Percentiles rank a stretch among this genome's conserved stretches.
These are phyloP conservation scores for Populus alba DNA, from an alignment of 345 rosid species.

Conservation along the genomic window DNA sequence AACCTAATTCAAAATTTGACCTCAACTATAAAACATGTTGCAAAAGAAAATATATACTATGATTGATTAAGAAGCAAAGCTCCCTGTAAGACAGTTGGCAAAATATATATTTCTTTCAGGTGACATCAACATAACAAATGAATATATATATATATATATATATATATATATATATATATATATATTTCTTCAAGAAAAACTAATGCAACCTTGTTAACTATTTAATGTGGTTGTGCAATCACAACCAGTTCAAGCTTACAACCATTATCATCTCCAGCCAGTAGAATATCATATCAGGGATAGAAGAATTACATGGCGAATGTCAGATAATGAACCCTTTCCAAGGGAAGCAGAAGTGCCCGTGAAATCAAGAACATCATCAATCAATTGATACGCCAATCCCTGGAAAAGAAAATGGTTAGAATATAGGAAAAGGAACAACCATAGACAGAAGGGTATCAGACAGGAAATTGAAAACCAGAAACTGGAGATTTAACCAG, in stretches of 20 bases:
- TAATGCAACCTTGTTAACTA: neutral
- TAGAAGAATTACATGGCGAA: constrained; percentile 59
- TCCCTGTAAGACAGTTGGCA: no score
- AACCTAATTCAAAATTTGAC: neutral
- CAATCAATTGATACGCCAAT: constrained; percentile 86
- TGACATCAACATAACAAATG: no score
- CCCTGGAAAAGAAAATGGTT: constrained; percentile 49
- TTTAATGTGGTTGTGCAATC: neutral
- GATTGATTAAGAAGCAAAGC: no score
- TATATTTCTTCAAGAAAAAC: no score
- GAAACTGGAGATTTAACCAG: neutral
- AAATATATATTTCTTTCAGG: no score
- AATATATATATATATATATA: no score
- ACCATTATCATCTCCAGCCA: neutral
- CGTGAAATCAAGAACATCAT: constrained; percentile 90
- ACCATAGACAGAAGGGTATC: neutral
- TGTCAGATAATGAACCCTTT: constrained; percentile 87
- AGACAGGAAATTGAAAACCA: neutral
- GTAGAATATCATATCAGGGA: constrained; percentile 8
- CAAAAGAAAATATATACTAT: neutral
- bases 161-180: no score
- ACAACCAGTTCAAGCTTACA: neutral
- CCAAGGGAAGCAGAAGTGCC: constrained; percentile 94
- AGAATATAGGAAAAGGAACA: neutral
- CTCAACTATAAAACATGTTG: neutral